Evolutionary conservation across 108 stramenopile species (phyloP), one percentile per base, ranked within the genome.

Genomic region (Aurantiochytrium sp.): DNA sequence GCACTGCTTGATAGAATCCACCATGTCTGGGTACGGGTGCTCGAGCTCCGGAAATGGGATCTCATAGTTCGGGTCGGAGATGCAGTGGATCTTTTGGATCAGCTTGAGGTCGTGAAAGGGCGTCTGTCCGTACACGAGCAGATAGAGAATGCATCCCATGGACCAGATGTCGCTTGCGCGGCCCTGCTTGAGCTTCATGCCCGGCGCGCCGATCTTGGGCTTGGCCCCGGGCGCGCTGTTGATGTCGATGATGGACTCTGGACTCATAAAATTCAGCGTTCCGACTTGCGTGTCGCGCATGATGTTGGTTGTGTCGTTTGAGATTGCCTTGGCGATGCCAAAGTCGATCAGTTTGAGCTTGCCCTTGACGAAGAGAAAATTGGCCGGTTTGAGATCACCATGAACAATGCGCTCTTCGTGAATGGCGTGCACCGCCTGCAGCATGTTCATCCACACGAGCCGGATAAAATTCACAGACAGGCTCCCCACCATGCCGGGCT

Each of bases 241-340:
- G 37, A 95, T 96, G 86, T 98, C 97, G 69, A 96, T 89, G 31
- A 98, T 96, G 1, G 98, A 96, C 90, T 99, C 99, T 3, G 99
- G 99, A 3, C 94, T 95, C 98, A 99, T 99, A 89, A 98, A 98
- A 89, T 97, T 98, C n/a, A 98, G 90, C 3, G 99, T 99, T 37
- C 99, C 99, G 85, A 98, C 96, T 55, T 98, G 96, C 68, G 93
- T 95, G 88, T 99, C 98, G 45, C 98, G 91, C 68, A 96, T 96
- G 86, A 99, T 97, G 92, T 98, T 99, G 1, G 97, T 98, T 41
- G 99, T 99, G 85, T 97, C 95, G 31, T 91, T 94, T 85, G 94
- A 93, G 68, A 99, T 98, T 4, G 96, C 97, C 88, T 98, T 98
- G 32, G 99, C 97, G 65, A 99, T 99, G 41, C 99, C 99, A 88